Percentiles rank a stretch among this genome's conserved stretches.
phyloP scores from a whole-genome alignment of 2,329 filamentous ascomycete species.

The Colletotrichum musicola region DNA sequence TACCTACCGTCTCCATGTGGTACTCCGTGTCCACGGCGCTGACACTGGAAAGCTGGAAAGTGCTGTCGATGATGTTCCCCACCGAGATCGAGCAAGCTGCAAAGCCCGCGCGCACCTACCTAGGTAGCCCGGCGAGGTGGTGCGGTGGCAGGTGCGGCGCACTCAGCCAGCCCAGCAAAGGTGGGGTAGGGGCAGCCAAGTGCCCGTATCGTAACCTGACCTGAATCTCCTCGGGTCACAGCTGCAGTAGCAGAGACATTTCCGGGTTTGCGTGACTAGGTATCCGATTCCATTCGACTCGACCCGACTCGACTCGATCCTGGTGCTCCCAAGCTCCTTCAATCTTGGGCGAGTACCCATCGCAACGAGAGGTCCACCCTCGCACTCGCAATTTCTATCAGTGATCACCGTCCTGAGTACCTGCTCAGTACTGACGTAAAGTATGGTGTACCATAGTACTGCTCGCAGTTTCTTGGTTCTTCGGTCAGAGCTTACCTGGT shows the following conservation, averaged over 20 bases:
- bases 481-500: too few relatives aligned
- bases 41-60: background rate
- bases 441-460: too few relatives aligned
- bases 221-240: constrained; percentile 35
- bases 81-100: constrained; percentile 6
- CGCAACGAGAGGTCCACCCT: background rate
- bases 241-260: constrained; percentile 20
- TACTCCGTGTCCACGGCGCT: background rate
- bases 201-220: constrained; percentile 16
- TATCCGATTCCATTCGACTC: background rate
- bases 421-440: background rate
- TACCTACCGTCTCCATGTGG: background rate
- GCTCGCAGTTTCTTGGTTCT: background rate
- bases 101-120: background rate
- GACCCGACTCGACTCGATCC: background rate
- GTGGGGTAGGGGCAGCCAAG: constrained; percentile 36
- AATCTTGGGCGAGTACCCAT: too few relatives aligned
- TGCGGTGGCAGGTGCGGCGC: background rate
- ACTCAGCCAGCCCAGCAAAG: constrained; percentile 28
- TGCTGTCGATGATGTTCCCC: background rate
- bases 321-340: too few relatives aligned
- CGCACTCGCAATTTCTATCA: background rate
- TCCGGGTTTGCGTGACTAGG: constrained; percentile 1
- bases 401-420: too few relatives aligned
- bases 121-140: too few relatives aligned